Conservation (phyloP, 108 stramenopile species). For the Nitzschia sp. region DNA sequence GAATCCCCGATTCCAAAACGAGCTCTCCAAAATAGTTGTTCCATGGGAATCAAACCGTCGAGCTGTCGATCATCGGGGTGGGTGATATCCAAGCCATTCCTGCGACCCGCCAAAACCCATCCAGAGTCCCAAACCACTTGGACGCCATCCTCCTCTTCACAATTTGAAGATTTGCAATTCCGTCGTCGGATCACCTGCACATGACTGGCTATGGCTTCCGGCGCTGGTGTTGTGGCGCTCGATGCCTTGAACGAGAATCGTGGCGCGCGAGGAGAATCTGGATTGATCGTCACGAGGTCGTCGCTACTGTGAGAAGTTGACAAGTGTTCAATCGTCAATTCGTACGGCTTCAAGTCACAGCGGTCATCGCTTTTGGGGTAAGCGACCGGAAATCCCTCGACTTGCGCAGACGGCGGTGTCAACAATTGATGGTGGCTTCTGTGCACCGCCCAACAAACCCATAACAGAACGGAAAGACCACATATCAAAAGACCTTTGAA, state of each 20-base stretch:
- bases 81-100: conserved; percentile 1
- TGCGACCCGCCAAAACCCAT: background rate
- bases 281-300: background rate
- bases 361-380: too few relatives aligned
- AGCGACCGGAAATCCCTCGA: too few relatives aligned
- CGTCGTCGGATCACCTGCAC: background rate
- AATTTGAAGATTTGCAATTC: background rate
- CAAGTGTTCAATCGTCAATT: conserved; percentile 6
- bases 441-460: too few relatives aligned
- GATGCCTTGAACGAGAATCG: conserved; percentile 7
- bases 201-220: background rate
- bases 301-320: background rate
- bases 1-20: background rate
- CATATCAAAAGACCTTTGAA: too few relatives aligned
- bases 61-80: background rate
- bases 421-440: too few relatives aligned
- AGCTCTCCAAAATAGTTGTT: conserved; percentile 2
- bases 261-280: background rate
- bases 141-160: background rate
- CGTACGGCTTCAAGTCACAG: conserved; percentile 2
- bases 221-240: background rate
- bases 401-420: too few relatives aligned
- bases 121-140: background rate
- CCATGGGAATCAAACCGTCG: conserved; percentile 2
- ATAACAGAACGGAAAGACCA: too few relatives aligned